Conservation (phyloP, 2,329 filamentous ascomycete genomes). For the Neofusicoccum parvum region DNA sequence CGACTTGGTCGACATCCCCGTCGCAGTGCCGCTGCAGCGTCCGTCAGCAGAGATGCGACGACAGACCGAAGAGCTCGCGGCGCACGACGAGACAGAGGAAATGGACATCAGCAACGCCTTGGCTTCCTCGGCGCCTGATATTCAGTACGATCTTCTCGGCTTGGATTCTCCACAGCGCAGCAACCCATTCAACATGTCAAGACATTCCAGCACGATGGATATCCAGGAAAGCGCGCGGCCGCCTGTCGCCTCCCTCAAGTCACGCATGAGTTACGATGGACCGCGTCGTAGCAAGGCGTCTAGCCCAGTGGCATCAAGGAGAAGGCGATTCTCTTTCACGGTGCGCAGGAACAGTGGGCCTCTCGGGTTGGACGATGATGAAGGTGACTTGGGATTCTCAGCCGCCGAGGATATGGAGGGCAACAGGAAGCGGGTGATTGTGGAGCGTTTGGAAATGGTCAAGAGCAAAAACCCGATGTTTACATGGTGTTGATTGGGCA, state of each 20-base stretch:
- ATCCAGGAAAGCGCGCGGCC: conserved; percentile 30
- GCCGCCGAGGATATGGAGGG: conserved; percentile 93
- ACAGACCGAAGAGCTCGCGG: conserved; percentile 44
- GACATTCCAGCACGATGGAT: conserved; percentile 48
- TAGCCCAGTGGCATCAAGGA: conserved; percentile 31
- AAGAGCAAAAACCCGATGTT: conserved; percentile 96
- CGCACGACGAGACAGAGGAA: conserved; percentile 67
- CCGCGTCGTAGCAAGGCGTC: conserved; percentile 33
- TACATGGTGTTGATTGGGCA: conserved; percentile 75
- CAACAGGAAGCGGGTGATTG: conserved; percentile 89
- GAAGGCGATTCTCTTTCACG: conserved; percentile 48
- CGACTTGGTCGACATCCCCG: conserved; percentile 91
- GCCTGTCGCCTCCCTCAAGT: conserved; percentile 30
- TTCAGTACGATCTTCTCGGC: conserved; percentile 68
- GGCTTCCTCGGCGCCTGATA: conserved; percentile 47
- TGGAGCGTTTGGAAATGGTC: conserved; percentile 92
- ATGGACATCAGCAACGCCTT: conserved; percentile 84
- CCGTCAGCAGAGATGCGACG: conserved; percentile 83
- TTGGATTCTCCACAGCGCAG: conserved; percentile 51
- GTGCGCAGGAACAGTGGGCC: conserved; percentile 38
- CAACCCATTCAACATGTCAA: conserved; percentile 53
- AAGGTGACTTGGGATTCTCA: conserved; percentile 92
- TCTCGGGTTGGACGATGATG: conserved; percentile 67
- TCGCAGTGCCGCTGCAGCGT: conserved; percentile 85
- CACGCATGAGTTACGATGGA: conserved; percentile 47